Evolutionary conservation across 2,329 filamentous ascomycete genomes (phyloP), one percentile per base, ranked within the genome.

Genomic region (Massarina eburnea): DNA sequence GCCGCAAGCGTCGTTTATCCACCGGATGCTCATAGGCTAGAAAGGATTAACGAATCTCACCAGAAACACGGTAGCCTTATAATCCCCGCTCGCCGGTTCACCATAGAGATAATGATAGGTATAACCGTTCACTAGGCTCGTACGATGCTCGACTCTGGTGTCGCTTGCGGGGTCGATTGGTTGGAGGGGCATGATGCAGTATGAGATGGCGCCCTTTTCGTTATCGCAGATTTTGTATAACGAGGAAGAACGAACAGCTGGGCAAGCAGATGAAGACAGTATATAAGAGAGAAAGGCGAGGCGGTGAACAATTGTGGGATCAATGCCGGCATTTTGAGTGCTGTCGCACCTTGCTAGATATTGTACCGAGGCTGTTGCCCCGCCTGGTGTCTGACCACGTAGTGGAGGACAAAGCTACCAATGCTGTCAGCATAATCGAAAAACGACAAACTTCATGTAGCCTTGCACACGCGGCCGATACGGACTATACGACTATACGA

Each of bases 21-120:
- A 47, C 43, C 54, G 54, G 54, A 41, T 54, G 51, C 51, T 55
- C 34, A 39, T 45, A 39, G 22, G 18, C 29, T 20, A 29, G 44
- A 51, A 45, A 50, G 39, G 37, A 41, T 38, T 22, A 39, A 30
- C 19, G 10, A 41, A 18, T 51, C 64, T 43, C 57, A 82, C 76
- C 46, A 84, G 70, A 50, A 84, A 76, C 14, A 83, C 72, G 1
- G 79, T 82, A 21, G 73, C 75, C 50, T 68, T 76, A 54, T 71
- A 74, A n/a, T 70, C 64, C 37, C 59, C 71, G 56, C 61, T 63
- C 40, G 56, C 49, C 1, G 79, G 79, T 35, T 72, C 67, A 32
- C 74, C 78, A 51, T 79, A 73, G 22, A 83, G 67, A 57, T 83
- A 84, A 39, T 79, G 81, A 73, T 94, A 95, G 26, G 76, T 88